Conservation (phyloP, 306 rosid species). For the Crotalaria pallida region DNA sequence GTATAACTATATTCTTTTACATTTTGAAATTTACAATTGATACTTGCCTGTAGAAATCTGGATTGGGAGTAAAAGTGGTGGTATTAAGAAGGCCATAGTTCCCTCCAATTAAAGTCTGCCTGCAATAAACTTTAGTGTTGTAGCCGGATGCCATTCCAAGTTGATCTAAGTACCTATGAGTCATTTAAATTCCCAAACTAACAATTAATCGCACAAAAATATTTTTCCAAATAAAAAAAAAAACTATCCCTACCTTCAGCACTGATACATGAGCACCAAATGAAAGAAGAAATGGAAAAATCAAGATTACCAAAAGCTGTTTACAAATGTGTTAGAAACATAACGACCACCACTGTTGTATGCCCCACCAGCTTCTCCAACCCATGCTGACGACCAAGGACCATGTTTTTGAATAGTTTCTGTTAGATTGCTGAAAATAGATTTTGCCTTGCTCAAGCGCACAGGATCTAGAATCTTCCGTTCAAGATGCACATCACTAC, state of each 20-base stretch:
- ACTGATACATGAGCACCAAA: background rate
- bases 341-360: slow-evolving; percentile 75
- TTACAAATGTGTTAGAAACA: slow-evolving; percentile 74
- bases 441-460: slow-evolving; percentile 45
- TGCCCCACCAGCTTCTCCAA: slow-evolving; percentile 98
- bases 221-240: background rate
- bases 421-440: slow-evolving; percentile 45
- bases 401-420: slow-evolving; percentile 58
- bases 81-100: slow-evolving; percentile 85
- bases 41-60: slow-evolving; percentile 83
- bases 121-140: slow-evolving; percentile 72
- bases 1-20: background rate
- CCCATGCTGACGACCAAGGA: slow-evolving; percentile 90
- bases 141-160: slow-evolving; percentile 84
- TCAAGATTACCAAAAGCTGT: slow-evolving; percentile 83
- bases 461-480: slow-evolving; percentile 63
- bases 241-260: background rate
- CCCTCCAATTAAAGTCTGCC: too few relatives aligned
- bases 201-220: background rate
- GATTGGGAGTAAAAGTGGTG: slow-evolving; percentile 76
- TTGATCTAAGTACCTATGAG: slow-evolving; percentile 89
- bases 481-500: slow-evolving; percentile 56
- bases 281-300: slow-evolving; percentile 11
- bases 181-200: slow-evolving; percentile 11
- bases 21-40: background rate